These are phyloP conservation scores for Leccinum incarnatum DNA, from an alignment of 768 basidiomycete species.

Conservation along the genomic window DNA sequence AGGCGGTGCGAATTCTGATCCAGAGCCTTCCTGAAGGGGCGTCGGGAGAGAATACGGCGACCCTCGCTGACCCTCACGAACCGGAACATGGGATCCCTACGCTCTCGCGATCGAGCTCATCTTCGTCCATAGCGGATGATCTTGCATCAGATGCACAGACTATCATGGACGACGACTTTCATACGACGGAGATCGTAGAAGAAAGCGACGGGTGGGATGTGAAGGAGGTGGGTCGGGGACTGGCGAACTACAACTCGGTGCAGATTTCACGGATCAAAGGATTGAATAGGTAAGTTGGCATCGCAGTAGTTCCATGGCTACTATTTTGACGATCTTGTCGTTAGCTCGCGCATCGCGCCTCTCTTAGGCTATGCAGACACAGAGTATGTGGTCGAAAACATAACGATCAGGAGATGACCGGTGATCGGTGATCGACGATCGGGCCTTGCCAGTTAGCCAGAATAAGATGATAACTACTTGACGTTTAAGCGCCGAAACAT, in stretches of 20 bases:
- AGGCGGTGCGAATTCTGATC: constrained; percentile 85
- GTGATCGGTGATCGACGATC: not conserved
- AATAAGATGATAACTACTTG: not conserved
- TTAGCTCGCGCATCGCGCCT: constrained; percentile 75
- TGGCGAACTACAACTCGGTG: constrained; percentile 94
- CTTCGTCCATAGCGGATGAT: constrained; percentile 31
- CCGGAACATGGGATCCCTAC: constrained; percentile 28
- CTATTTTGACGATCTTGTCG: constrained; percentile 9
- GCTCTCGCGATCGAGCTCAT: constrained; percentile 39
- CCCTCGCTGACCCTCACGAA: constrained; percentile 19
- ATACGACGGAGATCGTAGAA: constrained; percentile 31
- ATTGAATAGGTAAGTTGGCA: constrained; percentile 72
- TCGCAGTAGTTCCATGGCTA: not conserved
- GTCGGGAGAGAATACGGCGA: constrained; percentile 27
- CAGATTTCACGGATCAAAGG: constrained; percentile 90
- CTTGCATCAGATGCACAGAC: constrained; percentile 22
- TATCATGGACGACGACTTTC: constrained; percentile 33
- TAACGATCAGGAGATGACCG: constrained; percentile 58
- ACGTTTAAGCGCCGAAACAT: not conserved
- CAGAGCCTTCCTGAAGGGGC: constrained; percentile 34
- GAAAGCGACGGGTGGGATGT: constrained; percentile 62
- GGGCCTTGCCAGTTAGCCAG: not conserved
- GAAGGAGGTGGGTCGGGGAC: constrained; percentile 88
- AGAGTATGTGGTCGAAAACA: constrained; percentile 95
- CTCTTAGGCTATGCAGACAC: constrained; percentile 92